A percentile compares a stretch with the other conserved stretches of the same genome.
These are phyloP conservation scores for Asterella californica DNA, from an alignment of 225 moss, liverwort and hornwort species.

Conservation along the genomic window DNA sequence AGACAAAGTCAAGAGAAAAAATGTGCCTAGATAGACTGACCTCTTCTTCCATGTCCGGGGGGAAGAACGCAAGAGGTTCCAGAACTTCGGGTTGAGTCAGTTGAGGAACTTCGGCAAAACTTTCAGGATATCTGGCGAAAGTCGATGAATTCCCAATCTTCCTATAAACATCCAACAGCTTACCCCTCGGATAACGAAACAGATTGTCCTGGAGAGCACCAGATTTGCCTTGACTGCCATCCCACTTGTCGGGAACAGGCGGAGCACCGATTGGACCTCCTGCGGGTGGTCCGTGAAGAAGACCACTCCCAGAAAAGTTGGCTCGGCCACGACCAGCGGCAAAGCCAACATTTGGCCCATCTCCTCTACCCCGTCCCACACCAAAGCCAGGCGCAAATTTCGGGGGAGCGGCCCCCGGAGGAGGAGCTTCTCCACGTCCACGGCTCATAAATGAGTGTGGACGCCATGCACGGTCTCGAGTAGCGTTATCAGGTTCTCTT, in stretches of 20 bases:
- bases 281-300: constrained; percentile 75
- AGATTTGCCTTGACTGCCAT: constrained; percentile 47
- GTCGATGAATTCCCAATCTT: constrained; percentile 60
- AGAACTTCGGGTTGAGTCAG: constrained; percentile 75
- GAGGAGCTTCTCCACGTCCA: constrained; percentile 55
- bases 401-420: constrained; percentile 47
- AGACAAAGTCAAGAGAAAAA: background rate
- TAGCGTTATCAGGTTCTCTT: constrained; percentile 42
- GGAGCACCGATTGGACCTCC: constrained; percentile 76
- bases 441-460: constrained; percentile 55
- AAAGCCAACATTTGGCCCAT: constrained; percentile 79
- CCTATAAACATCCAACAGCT: constrained; percentile 90
- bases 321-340: constrained; percentile 91
- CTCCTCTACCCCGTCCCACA: constrained; percentile 94
- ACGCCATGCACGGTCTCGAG: constrained; percentile 55
- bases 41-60: constrained; percentile 95
- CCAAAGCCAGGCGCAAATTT: constrained; percentile 81
- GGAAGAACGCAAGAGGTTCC: constrained; percentile 96
- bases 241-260: constrained; percentile 79
- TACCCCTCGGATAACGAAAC: constrained; percentile 84
- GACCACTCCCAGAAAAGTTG: constrained; percentile 68
- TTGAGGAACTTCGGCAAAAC: constrained; percentile 77
- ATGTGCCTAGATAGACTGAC: constrained; percentile 26
- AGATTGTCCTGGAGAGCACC: constrained; percentile 42
- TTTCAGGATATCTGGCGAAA: constrained; percentile 72